Percentiles rank a stretch among this genome's conserved stretches.
Evolutionary conservation across 768 basidiomycete genomes (phyloP).

Genomic region (Suillus occidentalis): DNA sequence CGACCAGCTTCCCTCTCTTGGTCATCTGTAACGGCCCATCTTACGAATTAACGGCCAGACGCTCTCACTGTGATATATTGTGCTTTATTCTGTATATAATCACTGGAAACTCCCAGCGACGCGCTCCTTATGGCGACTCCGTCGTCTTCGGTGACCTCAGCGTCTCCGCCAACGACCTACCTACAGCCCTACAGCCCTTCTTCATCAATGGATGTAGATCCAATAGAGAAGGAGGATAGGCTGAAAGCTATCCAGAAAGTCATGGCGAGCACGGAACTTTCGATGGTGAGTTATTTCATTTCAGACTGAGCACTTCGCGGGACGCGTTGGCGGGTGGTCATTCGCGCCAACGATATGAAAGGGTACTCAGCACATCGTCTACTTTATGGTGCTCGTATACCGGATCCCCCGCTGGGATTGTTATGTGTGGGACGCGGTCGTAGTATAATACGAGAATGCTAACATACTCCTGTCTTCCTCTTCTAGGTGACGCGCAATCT

Average conservation of each 20-base stretch:
- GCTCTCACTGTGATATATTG: conserved; percentile 19
- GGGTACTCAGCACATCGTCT: conserved; percentile 9
- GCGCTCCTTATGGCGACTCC: conserved; percentile 68
- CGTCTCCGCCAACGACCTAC: conserved; percentile 73
- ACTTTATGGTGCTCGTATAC: conserved; percentile 6
- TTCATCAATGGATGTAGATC: conserved; percentile 41
- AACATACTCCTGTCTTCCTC: conserved; percentile 30
- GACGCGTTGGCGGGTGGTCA: conserved; percentile 48
- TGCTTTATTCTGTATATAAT: conserved; percentile 18
- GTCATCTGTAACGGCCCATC: conserved; percentile 31
- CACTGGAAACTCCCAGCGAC: conserved; percentile 17
- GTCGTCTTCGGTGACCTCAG: conserved; percentile 78
- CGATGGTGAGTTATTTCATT: conserved; percentile 61
- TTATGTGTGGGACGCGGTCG: conserved; percentile 12
- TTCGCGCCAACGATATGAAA: conserved; percentile 23
- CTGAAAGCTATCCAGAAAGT: conserved; percentile 74
- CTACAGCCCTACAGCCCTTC: conserved; percentile 45
- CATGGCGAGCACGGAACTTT: conserved; percentile 74
- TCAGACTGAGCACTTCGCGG: conserved; percentile 19
- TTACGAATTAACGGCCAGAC: conserved; percentile 8
- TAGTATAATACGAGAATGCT: conserved; percentile 15
- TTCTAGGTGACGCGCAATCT: conserved; percentile 76
- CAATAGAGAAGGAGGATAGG: conserved; percentile 55
- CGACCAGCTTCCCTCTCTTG: conserved; percentile 35
- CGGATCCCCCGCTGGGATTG: conserved; percentile 11